Conservation (phyloP, 768 basidiomycete genomes). For the Lepiota brunneoincarnata region DNA sequence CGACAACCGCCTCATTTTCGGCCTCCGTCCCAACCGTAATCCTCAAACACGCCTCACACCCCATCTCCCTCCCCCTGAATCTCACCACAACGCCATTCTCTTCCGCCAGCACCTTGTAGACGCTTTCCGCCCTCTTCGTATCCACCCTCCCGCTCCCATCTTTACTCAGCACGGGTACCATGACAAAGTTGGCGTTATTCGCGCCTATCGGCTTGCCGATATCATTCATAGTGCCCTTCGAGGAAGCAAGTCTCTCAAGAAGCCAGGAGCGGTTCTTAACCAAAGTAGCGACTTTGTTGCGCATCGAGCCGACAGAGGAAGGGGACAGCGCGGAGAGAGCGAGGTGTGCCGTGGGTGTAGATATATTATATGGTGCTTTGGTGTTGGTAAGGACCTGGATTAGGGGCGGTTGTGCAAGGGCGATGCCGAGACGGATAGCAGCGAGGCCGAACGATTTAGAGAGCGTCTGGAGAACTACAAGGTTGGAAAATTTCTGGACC, state of each 20-base stretch:
- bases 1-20: constrained; percentile 67
- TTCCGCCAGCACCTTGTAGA: constrained; percentile 86
- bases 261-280: constrained; percentile 56
- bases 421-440: constrained; percentile 89
- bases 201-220: constrained; percentile 73
- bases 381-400: constrained; percentile 92
- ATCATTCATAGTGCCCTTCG: constrained; percentile 35
- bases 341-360: constrained; percentile 81
- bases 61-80: constrained; percentile 81
- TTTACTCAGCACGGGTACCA: constrained; percentile 70
- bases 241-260: constrained; percentile 41
- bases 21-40: constrained; percentile 85
- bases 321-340: constrained; percentile 77
- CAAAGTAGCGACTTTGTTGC: constrained; percentile 58
- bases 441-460: constrained; percentile 97
- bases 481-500: constrained; percentile 78
- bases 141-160: constrained; percentile 42
- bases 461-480: constrained; percentile 94
- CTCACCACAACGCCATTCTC: constrained; percentile 85
- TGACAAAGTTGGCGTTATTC: constrained; percentile 87
- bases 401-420: constrained; percentile 84
- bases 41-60: constrained; percentile 84
- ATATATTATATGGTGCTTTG: constrained; percentile 98
- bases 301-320: constrained; percentile 60
- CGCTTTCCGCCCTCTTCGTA: constrained; percentile 53